Percentiles rank a stretch among this genome's conserved stretches.
Evolutionary conservation across 140 eudicot species (phyloP).

Genomic region (Anethum foeniculum): DNA sequence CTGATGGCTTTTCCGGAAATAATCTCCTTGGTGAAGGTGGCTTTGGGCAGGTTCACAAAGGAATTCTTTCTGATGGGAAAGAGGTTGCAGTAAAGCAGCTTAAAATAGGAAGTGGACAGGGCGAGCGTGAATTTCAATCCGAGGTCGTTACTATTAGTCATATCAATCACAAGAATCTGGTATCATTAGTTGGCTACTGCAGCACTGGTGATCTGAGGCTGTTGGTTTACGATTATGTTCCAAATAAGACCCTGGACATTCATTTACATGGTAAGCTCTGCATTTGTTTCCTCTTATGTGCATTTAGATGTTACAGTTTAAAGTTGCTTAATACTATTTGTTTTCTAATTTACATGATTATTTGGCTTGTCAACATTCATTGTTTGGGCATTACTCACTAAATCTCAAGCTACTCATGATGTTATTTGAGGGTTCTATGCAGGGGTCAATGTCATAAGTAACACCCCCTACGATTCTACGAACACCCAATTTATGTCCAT

Average conservation of each 20-base stretch:
- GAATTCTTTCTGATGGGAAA: conserved; percentile 56
- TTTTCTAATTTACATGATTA: no score
- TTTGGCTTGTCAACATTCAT: no score
- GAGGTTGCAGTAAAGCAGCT: conserved; percentile 75
- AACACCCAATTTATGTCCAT: no score
- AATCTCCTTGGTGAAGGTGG: conserved; percentile 98
- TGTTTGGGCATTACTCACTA: no score
- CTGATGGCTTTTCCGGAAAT: conserved; percentile 46
- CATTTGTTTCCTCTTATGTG: not conserved
- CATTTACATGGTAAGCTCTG: conserved; percentile 64
- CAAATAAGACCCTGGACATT: conserved; percentile 70
- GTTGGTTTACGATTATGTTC: conserved; percentile 70
- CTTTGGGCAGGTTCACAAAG: conserved; percentile 86
- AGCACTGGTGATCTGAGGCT: conserved; percentile 61
- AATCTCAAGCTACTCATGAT: no score
- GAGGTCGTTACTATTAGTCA: conserved; percentile 78
- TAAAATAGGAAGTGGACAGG: conserved; percentile 78
- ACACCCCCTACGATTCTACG: no score
- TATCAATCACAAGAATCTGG: conserved; percentile 73
- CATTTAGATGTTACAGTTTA: not conserved
- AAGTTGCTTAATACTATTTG: not conserved
- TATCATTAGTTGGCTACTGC: conserved; percentile 74
- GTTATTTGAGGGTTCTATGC: no score
- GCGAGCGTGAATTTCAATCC: conserved; percentile 96
- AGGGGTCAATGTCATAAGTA: no score